phyloP scores from a whole-genome alignment of 225 moss, liverwort and hornwort genomes.

The Neckera pumila region DNA sequence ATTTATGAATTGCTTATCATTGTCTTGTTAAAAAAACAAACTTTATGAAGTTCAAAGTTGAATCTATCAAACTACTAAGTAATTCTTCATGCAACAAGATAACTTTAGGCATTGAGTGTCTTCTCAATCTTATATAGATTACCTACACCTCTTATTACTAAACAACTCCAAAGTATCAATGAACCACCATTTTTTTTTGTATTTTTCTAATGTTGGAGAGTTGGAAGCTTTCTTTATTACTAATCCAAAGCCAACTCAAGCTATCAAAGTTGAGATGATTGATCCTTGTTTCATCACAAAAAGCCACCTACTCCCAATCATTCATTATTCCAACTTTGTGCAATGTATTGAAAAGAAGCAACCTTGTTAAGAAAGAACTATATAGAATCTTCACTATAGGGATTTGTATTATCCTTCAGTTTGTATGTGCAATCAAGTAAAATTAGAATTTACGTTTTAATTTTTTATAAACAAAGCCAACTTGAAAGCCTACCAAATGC shows the following conservation, averaged over 20 bases:
- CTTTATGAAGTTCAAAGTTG: not conserved
- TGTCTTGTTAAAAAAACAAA: not conserved
- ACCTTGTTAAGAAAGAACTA: too few species aligned
- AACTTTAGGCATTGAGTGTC: not conserved
- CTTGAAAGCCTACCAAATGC: not conserved
- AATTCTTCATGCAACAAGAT: not conserved
- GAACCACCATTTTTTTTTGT: not conserved
- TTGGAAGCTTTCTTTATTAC: not conserved
- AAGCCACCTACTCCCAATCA: not conserved
- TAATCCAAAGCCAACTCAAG: not conserved
- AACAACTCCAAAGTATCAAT: not conserved
- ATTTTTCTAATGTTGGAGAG: accelerated
- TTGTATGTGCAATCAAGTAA: not conserved
- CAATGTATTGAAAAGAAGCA: too few species aligned
- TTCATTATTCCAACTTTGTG: not conserved
- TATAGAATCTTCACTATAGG: too few species aligned
- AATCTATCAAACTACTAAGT: not conserved
- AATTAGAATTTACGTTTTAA: not conserved
- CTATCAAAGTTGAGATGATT: not conserved
- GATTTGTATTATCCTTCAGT: too few species aligned
- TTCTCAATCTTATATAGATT: not conserved
- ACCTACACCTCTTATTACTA: not conserved
- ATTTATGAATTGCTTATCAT: not conserved
- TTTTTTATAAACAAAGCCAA: not conserved
- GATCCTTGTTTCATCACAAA: not conserved